Conservation (phyloP, 768 basidiomycete species). For the Amanita jacksonii region DNA sequence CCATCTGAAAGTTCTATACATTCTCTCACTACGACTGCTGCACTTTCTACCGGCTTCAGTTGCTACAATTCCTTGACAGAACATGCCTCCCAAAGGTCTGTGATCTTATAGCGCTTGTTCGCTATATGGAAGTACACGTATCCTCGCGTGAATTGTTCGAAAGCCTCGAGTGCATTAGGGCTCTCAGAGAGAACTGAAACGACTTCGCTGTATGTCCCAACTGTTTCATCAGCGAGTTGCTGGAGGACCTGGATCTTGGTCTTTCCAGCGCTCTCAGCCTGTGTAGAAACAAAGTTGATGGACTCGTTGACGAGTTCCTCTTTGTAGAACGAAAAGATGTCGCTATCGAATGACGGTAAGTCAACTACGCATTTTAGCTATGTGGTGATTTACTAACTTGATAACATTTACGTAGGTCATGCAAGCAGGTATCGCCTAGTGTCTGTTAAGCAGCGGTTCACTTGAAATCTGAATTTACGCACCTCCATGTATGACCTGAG, state of each 20-base stretch:
- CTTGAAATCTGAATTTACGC: background rate
- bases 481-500: constrained; percentile 6
- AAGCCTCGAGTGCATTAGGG: background rate
- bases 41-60: too few species aligned
- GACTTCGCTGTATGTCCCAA: background rate
- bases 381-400: background rate
- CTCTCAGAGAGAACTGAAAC: background rate
- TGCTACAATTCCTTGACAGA: too few species aligned
- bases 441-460: background rate
- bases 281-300: background rate
- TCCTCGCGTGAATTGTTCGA: constrained; percentile 1
- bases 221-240: background rate
- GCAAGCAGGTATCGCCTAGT: background rate
- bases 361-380: too few species aligned
- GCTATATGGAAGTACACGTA: constrained; percentile 3
- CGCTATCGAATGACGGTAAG: background rate
- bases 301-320: background rate
- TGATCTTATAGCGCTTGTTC: background rate
- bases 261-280: background rate
- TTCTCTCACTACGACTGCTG: too few species aligned
- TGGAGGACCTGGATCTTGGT: constrained; percentile 1
- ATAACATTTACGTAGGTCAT: constrained; percentile 6
- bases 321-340: constrained; percentile 4
- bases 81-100: background rate
- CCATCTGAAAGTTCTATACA: too few species aligned